These are phyloP conservation scores for Gossypium turneri DNA, from an alignment of 345 rosid genomes.

Conservation along the genomic window DNA sequence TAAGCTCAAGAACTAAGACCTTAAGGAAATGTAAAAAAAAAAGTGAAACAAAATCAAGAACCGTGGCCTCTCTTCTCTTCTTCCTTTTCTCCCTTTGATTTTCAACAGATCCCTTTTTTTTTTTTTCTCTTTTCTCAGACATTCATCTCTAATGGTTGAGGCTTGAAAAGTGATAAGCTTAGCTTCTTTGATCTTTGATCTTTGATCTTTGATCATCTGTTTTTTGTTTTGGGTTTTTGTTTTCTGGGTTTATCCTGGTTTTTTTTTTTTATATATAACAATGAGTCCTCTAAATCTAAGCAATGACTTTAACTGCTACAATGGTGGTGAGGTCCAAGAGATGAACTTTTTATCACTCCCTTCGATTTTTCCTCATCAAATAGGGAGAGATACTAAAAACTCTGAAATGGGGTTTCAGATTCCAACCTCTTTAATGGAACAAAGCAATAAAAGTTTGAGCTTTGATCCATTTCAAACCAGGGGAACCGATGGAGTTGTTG, in stretches of 20 bases:
- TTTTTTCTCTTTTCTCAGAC: not conserved
- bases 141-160: not conserved
- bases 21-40: not conserved
- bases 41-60: slow-evolving; percentile 12
- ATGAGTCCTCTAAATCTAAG: slow-evolving; percentile 34
- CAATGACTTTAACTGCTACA: slow-evolving; percentile 17
- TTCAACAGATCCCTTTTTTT: not conserved
- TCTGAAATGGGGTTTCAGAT: slow-evolving; percentile 35
- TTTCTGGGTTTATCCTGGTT: not conserved
- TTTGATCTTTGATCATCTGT: not conserved
- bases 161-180: not conserved
- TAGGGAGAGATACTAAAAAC: slow-evolving; percentile 1
- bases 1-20: not conserved
- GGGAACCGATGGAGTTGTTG: slow-evolving; percentile 16
- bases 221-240: not conserved
- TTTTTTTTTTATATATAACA: not conserved
- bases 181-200: slow-evolving; percentile 12
- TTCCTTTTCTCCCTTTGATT: not conserved
- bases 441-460: slow-evolving; percentile 12
- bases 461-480: slow-evolving; percentile 24
- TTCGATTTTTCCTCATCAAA: slow-evolving; percentile 19
- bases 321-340: slow-evolving; percentile 23
- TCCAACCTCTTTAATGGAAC: slow-evolving; percentile 28
- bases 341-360: slow-evolving; percentile 28
- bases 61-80: slow-evolving; percentile 11